Percentiles rank a stretch among this genome's conserved stretches.
phyloP scores from a whole-genome alignment of 2,329 filamentous ascomycete genomes.

The Hymenoscyphus fraxineus region DNA sequence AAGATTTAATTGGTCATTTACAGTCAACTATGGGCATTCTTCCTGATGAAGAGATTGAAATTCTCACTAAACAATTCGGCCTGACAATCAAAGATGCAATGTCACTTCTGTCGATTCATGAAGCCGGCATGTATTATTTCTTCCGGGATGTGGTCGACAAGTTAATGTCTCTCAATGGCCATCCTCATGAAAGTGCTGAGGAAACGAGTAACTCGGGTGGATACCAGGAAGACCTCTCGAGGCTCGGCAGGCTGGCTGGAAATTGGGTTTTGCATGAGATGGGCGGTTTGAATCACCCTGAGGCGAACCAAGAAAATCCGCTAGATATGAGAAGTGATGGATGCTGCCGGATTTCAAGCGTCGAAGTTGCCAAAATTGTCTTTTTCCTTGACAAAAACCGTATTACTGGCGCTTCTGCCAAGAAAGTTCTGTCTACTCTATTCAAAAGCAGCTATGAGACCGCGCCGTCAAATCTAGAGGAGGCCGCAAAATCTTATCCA shows the following conservation, averaged over 20 bases:
- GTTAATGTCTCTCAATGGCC: constrained; percentile 12
- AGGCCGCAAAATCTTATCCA: constrained; percentile 36
- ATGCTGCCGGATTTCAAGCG: constrained; percentile 25
- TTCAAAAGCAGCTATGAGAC: constrained; percentile 42
- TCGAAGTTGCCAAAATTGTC: constrained; percentile 42
- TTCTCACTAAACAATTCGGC: constrained; percentile 59
- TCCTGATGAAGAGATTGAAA: constrained; percentile 66
- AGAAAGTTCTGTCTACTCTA: constrained; percentile 52
- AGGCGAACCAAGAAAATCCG: constrained; percentile 25
- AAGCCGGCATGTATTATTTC: constrained; percentile 76
- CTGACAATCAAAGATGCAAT: constrained; percentile 79
- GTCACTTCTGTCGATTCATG: constrained; percentile 72
- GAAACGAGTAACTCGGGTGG: constrained; percentile 1
- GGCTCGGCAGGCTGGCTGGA: constrained; percentile 46
- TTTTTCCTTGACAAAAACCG: constrained; percentile 40
- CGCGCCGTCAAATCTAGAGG: constrained; percentile 39
- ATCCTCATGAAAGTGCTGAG: not conserved
- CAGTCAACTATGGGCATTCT: constrained; percentile 60
- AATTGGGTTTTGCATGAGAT: constrained; percentile 75
- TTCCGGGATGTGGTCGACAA: constrained; percentile 64
- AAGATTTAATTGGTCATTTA: constrained; percentile 65
- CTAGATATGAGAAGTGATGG: constrained; percentile 27
- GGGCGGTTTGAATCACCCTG: constrained; percentile 59
- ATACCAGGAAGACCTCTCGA: constrained; percentile 6
- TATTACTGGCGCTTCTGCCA: constrained; percentile 55